Conservation (phyloP, 257 asterid genomes). For the Lithospermum erythrorhizon region DNA sequence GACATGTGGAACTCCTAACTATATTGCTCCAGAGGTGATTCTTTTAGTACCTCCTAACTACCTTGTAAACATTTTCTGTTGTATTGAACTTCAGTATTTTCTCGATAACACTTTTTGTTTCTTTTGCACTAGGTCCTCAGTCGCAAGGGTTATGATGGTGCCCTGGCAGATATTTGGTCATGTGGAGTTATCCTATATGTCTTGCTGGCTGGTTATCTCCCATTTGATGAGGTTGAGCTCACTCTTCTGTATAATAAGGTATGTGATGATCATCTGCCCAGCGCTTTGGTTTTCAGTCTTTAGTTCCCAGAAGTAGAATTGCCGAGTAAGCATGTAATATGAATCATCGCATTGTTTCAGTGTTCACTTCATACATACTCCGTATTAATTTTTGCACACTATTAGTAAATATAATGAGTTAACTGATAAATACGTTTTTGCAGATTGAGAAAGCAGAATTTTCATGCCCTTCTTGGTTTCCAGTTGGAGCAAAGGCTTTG, state of each 20-base stretch:
- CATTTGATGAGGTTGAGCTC: constrained; percentile 96
- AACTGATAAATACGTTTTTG: constrained; percentile 12
- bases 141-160: constrained; percentile 96
- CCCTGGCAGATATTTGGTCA: constrained; percentile 94
- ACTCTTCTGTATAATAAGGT: constrained; percentile 92
- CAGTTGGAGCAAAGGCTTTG: constrained; percentile 94
- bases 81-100: constrained; percentile 1
- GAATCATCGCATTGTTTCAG: not conserved
- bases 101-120: not conserved
- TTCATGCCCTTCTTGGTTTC: constrained; percentile 91
- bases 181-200: constrained; percentile 97
- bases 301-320: not conserved
- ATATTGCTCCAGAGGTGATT: constrained; percentile 96
- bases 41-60: constrained; percentile 3
- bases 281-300: not conserved
- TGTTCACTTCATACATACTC: not conserved
- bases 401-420: no score
- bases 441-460: constrained; percentile 92
- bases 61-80: constrained; percentile 4
- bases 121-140: constrained; percentile 55
- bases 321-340: not conserved
- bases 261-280: constrained; percentile 11
- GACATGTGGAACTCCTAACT: constrained; percentile 98
- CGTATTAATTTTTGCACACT: not conserved
- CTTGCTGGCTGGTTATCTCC: constrained; percentile 90